Evolutionary conservation across 1,284 basidiomycete genomes (phyloP).

Genomic region (Sutorius eximius): DNA sequence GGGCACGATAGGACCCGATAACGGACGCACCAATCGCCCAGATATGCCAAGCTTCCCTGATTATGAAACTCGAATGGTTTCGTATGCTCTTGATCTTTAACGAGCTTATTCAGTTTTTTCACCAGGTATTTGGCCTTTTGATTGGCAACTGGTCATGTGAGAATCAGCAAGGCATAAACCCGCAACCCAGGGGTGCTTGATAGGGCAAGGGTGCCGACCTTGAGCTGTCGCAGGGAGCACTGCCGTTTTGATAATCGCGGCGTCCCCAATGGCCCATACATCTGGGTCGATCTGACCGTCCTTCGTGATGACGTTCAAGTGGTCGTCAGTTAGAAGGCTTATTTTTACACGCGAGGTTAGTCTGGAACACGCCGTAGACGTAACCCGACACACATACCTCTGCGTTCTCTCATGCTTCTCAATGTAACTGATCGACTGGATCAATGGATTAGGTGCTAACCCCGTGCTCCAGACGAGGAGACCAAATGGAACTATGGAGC

Average conservation of each 20-base stretch:
- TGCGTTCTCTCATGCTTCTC: constrained; percentile 63
- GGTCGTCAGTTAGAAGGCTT: constrained; percentile 60
- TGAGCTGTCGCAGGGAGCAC: constrained; percentile 83
- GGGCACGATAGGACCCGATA: constrained; percentile 7
- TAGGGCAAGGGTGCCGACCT: constrained; percentile 41
- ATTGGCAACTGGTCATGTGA: constrained; percentile 59
- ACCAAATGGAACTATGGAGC: constrained; percentile 66
- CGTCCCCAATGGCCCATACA: constrained; percentile 85
- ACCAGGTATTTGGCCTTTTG: constrained; percentile 78
- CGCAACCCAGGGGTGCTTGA: constrained; percentile 31
- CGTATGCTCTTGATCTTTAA: constrained; percentile 41
- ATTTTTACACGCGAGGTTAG: constrained; percentile 22
- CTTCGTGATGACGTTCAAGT: constrained; percentile 58
- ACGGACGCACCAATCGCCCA: constrained; percentile 65
- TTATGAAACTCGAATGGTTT: constrained; percentile 70
- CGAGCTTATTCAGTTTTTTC: constrained; percentile 66
- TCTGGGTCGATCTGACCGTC: constrained; percentile 65
- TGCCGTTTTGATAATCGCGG: constrained; percentile 58
- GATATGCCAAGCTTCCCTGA: constrained; percentile 76
- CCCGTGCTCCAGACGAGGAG: constrained; percentile 88
- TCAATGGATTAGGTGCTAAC: constrained; percentile 76
- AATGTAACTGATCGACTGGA: constrained; percentile 58
- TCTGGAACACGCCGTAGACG: constrained; percentile 7
- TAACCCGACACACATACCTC: constrained; percentile 43
- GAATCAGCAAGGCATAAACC: constrained; percentile 23